phyloP scores from a whole-genome alignment of 176 grass and related monocot species.

The Melocanna baccifera region DNA sequence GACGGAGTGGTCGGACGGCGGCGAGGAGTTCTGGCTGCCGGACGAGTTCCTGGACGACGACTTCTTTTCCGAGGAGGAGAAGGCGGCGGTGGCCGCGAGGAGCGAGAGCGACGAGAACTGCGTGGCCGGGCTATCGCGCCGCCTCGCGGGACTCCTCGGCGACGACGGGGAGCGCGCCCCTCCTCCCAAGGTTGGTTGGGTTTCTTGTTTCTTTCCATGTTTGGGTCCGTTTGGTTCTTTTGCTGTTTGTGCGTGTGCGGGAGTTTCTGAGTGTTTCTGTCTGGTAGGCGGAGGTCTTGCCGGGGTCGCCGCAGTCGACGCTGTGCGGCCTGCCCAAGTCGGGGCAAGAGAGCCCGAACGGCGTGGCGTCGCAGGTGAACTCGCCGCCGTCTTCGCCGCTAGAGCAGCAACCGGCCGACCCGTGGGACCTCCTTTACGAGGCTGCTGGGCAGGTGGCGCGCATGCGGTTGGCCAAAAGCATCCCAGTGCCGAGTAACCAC shows the following conservation, averaged over 20 bases:
- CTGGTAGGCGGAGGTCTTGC: conserved; percentile 24
- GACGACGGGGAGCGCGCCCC: not conserved
- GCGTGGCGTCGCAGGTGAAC: conserved; percentile 51
- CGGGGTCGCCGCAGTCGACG: conserved; percentile 77
- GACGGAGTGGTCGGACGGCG: conserved; percentile 34
- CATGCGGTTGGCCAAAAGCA: conserved; percentile 28
- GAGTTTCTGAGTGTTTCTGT: not conserved
- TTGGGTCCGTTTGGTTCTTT: not conserved
- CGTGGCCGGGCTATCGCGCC: conserved; percentile 29
- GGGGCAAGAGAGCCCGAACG: conserved; percentile 56
- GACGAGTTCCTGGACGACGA: conserved; percentile 75
- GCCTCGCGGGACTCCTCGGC: conserved; percentile 25
- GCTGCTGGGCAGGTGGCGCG: conserved; percentile 63
- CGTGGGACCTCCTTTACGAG: conserved; percentile 62
- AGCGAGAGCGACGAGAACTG: conserved; percentile 60
- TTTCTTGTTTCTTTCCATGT: not conserved
- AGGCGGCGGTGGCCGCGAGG: conserved; percentile 50
- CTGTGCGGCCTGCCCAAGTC: conserved; percentile 49
- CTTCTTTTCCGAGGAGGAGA: conserved; percentile 74
- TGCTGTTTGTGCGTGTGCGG: accelerated
- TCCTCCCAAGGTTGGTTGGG: conserved; percentile 11
- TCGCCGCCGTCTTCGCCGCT: conserved; percentile 74
- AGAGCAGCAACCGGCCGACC: conserved; percentile 46
- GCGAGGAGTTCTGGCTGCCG: conserved; percentile 55
- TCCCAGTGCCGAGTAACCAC: not conserved